Conservation (phyloP, 2,329 filamentous ascomycete genomes). For the Aspergillus ochraceoroseus region DNA sequence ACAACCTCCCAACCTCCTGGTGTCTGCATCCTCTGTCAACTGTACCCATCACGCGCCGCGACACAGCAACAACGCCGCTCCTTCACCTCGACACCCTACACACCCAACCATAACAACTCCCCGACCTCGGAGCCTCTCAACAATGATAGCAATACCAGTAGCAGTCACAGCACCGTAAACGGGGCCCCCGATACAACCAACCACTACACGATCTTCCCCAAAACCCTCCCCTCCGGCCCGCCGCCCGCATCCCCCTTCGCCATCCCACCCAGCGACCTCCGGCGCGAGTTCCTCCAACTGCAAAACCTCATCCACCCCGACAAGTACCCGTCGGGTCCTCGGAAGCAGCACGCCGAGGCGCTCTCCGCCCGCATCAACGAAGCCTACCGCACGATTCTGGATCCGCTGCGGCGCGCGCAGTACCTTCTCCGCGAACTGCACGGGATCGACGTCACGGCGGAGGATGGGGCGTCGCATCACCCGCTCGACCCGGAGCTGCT, state of each 20-base stretch:
- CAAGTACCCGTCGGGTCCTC: conserved; percentile 45
- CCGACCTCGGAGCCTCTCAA: too few species aligned
- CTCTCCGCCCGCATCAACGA: conserved; percentile 82
- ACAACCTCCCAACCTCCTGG: neutral
- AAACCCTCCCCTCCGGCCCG: conserved; percentile 68
- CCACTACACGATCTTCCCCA: conserved; percentile 85
- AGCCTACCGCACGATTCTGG: conserved; percentile 77
- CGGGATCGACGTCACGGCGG: conserved; percentile 66
- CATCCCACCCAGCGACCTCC: conserved; percentile 65
- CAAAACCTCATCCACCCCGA: conserved; percentile 55
- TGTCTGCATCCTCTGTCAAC: conserved; percentile 17
- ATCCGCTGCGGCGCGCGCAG: conserved; percentile 78
- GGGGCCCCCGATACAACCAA: conserved; percentile 46
- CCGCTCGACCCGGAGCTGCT: conserved; percentile 67
- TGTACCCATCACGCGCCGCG: neutral
- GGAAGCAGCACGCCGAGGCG: conserved; percentile 63
- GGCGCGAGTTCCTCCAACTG: conserved; percentile 78
- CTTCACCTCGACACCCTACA: conserved; percentile 24
- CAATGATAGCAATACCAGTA: too few species aligned
- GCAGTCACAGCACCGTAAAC: conserved; percentile 9
- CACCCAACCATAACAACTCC: too few species aligned
- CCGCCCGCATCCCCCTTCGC: conserved; percentile 72
- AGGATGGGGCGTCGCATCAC: conserved; percentile 68
- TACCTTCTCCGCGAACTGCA: conserved; percentile 66
- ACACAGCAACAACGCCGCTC: conserved; percentile 14